Percentiles rank a stretch among this genome's conserved stretches.
Conservation (phyloP, 2,329 filamentous ascomycete genomes). For the Amauroascus niger region DNA sequence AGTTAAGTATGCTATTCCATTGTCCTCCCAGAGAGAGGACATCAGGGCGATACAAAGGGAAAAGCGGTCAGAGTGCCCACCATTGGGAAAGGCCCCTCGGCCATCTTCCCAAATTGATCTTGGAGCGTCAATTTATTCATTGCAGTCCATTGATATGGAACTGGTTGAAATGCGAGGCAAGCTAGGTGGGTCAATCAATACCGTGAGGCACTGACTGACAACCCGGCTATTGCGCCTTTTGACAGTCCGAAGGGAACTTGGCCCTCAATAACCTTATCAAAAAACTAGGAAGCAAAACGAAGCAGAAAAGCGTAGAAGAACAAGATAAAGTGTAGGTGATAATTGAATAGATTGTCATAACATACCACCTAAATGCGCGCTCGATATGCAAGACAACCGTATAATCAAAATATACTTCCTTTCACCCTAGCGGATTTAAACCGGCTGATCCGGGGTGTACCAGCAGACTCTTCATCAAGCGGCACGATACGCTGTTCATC, state of each 20-base stretch:
- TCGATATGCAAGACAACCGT: background rate
- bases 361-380: background rate
- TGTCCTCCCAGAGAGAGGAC: background rate
- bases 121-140: conserved; percentile 14
- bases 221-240: background rate
- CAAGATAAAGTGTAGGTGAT: background rate
- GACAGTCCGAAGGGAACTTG: background rate
- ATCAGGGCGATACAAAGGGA: background rate
- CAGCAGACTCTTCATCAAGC: conserved; percentile 44
- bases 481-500: conserved; percentile 51
- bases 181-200: background rate
- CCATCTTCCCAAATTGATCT: conserved; percentile 13
- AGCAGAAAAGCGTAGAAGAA: background rate
- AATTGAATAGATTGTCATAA: background rate
- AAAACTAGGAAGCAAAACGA: no score
- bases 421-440: conserved; percentile 41
- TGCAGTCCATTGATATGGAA: background rate
- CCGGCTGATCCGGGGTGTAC: conserved; percentile 33
- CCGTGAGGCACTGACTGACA: background rate
- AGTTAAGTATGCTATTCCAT: background rate
- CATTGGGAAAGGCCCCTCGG: background rate
- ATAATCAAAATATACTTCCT: background rate
- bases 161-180: background rate
- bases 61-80: conserved; percentile 18
- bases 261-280: background rate